Base-by-base conservation (phyloP, 1,284 basidiomycete species). In the Leucoagaricus sp. region DNA sequence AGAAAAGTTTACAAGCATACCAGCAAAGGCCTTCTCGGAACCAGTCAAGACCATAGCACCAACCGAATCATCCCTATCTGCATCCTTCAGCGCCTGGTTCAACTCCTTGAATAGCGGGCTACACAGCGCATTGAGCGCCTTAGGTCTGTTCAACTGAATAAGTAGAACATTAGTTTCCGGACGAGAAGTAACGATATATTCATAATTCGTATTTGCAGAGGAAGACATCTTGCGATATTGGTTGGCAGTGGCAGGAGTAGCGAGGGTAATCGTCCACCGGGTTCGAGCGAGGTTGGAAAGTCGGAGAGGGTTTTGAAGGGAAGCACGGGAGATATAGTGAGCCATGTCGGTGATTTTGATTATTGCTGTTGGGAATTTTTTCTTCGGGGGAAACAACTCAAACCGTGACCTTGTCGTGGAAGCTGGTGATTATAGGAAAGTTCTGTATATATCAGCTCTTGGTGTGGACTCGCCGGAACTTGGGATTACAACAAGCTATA, bases 71-170 rank as follows among this genome's bases (percentile, higher is more conserved):
- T 96, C 94, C 41, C 73, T 75, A 67, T 94, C 91, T 4, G 89
- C 86, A 50, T 85, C 82, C 29, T 75, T 79, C 48, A 96, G 72
- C 15, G 91, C 94, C 52, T 83, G 78, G 67, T 93, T 91, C 50
- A 97, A 81, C 67, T 93, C 87, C 19, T 74, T 73, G 69, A 95
- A 89, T 58, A 96, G 78, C 7, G 92, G 88, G 9, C 87, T 82
- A 67, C 84, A 91, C 59, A 99, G 80, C 36, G 97, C 96, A 71
- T 99, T 98, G 65, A 98, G 82, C 23, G 94, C 94, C 69, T 97
- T 98, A 49, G 97, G 96, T 55, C 96, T 84, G 79, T 99, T 98
- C 67, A 99, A 83, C 13, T 92, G 94, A 72, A 99, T 86, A 64
- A 98, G 88, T 8, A 86, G 81, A 51, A 99, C 94, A 50, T 84